phyloP scores from a whole-genome alignment of 2,329 filamentous ascomycete genomes.

The Dactylellina cionopaga region DNA sequence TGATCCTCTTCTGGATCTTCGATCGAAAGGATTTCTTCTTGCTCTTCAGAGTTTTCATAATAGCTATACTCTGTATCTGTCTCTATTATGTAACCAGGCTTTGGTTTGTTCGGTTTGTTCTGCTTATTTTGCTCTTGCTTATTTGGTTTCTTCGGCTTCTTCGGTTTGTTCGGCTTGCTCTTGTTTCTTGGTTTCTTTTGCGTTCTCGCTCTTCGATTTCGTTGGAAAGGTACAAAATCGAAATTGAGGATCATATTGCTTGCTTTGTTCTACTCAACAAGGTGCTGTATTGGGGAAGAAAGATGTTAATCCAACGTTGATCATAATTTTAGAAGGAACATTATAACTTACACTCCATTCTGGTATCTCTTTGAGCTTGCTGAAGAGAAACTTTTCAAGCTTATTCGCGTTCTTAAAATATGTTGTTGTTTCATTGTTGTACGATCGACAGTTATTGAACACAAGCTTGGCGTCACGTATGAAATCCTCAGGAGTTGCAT shows the following conservation, averaged over 20 bases:
- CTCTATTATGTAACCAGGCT: background rate
- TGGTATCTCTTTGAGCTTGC: slow-evolving; percentile 58
- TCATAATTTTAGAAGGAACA: background rate
- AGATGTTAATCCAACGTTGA: background rate
- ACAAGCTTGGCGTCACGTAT: slow-evolving; percentile 87
- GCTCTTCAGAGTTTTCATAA: background rate
- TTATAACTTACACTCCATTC: slow-evolving; percentile 57
- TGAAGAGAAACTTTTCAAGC: slow-evolving; percentile 68
- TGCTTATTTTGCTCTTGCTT: background rate
- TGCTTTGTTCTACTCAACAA: slow-evolving; percentile 37
- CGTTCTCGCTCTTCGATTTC: background rate
- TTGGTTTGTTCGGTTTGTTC: background rate
- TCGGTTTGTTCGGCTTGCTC: background rate
- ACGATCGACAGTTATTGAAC: slow-evolving; percentile 93
- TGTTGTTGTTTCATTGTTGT: slow-evolving; percentile 93
- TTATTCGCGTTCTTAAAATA: slow-evolving; percentile 96
- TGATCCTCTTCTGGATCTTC: background rate
- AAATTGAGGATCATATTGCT: slow-evolving; percentile 21
- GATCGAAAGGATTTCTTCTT: background rate
- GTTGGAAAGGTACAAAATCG: background rate
- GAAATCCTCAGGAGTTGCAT: slow-evolving; percentile 90
- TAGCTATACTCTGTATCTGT: background rate
- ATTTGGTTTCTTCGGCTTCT: background rate
- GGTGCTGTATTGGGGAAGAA: slow-evolving; percentile 15
- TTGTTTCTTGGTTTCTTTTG: background rate